Evolutionary conservation across 495 filamentous ascomycete genomes (phyloP).

Genomic region (Pseudoneurospora amorphoporcata): DNA sequence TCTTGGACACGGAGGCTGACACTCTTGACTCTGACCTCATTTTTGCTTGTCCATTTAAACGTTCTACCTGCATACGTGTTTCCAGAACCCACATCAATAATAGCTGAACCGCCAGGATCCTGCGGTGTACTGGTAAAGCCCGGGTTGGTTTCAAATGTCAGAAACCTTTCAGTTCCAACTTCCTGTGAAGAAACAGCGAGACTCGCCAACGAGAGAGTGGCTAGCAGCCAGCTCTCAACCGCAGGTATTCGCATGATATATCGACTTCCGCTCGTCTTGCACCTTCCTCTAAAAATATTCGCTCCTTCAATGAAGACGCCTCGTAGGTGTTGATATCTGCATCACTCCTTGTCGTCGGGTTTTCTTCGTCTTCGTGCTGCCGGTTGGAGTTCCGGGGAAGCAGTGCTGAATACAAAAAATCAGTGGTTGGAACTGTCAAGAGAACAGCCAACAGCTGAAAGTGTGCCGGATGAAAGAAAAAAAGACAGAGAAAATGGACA

Average conservation of each 20-base stretch:
- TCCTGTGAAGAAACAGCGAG: neutral
- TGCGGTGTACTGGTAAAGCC: too few species aligned
- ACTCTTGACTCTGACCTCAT: too few species aligned
- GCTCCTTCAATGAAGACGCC: neutral
- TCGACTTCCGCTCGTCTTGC: neutral
- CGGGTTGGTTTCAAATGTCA: too few species aligned
- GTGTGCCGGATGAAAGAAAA: neutral
- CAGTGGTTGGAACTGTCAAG: neutral
- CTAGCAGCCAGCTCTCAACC: neutral
- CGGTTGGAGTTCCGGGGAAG: neutral
- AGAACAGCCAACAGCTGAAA: neutral
- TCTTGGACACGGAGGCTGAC: too few species aligned
- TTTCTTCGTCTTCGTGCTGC: neutral
- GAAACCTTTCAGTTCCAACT: neutral
- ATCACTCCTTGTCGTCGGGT: neutral
- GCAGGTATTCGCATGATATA: neutral
- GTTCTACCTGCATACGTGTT: too few species aligned
- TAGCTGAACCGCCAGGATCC: too few species aligned
- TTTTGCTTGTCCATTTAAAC: too few species aligned
- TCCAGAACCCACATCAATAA: too few species aligned
- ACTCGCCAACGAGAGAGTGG: neutral
- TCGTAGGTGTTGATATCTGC: neutral
- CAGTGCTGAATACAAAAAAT: neutral
- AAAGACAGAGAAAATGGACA: neutral
- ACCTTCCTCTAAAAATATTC: neutral